Conservation (phyloP, 2,329 filamentous ascomycete genomes). For the Fusarium robinianum region DNA sequence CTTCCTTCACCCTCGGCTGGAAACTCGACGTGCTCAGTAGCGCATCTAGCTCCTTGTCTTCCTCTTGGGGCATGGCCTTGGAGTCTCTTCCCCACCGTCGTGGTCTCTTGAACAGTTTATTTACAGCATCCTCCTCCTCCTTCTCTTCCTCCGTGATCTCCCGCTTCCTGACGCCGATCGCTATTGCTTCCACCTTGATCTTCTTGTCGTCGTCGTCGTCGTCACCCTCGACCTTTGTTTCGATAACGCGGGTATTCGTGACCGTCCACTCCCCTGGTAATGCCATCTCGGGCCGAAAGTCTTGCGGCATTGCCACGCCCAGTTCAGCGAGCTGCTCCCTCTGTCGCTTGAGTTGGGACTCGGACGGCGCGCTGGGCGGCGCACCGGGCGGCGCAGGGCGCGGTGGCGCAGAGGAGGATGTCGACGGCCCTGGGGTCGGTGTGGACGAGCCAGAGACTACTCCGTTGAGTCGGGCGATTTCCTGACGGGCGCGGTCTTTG, state of each 20-base stretch:
- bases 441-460: conserved; percentile 60
- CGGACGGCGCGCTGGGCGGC: conserved; percentile 36
- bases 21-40: conserved; percentile 51
- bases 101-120: conserved; percentile 63
- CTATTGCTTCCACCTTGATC: conserved; percentile 51
- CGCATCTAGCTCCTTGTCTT: conserved; percentile 64
- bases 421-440: conserved; percentile 33
- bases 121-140: conserved; percentile 63
- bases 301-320: conserved; percentile 82
- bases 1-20: conserved; percentile 33
- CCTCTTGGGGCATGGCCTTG: conserved; percentile 52
- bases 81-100: conserved; percentile 59
- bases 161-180: conserved; percentile 65
- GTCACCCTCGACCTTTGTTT: conserved; percentile 48
- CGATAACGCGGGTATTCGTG: conserved; percentile 64
- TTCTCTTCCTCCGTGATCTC: conserved; percentile 63
- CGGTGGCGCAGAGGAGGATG: conserved; percentile 1
- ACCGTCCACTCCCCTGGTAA: conserved; percentile 88
- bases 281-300: conserved; percentile 78
- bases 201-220: conserved; percentile 46
- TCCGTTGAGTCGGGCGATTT: conserved; percentile 84
- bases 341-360: conserved; percentile 78
- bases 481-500: conserved; percentile 78
- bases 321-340: conserved; percentile 85
- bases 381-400: conserved; percentile 3